Conservation (phyloP, 73 alveolate genomes). For the Breviolum minutum region DNA sequence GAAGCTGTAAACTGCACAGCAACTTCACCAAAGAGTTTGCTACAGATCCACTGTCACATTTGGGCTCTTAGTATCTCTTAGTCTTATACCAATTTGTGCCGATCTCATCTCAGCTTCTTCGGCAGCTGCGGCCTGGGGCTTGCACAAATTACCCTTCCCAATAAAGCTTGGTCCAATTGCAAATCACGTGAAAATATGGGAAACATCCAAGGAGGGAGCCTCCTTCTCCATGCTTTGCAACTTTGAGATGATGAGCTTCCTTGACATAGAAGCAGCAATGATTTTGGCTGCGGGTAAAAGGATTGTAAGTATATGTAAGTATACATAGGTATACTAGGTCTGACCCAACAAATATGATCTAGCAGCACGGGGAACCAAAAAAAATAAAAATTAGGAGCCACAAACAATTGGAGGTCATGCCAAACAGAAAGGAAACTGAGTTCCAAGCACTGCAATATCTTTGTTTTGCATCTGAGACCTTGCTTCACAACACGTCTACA, state of each 20-base stretch:
- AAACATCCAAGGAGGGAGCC: not conserved
- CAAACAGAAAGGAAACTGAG: not conserved
- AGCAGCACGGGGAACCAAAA: not conserved
- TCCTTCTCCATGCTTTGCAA: conserved; percentile 21
- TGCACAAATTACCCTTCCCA: not conserved
- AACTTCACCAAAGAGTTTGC: no score
- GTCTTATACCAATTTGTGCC: conserved; percentile 57
- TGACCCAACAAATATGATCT: no score
- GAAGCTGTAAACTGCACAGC: no score
- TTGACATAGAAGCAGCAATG: not conserved
- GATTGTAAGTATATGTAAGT: no score
- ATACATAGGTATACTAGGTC: no score
- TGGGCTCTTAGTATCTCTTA: not conserved
- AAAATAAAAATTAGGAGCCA: not conserved
- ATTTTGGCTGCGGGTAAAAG: no score
- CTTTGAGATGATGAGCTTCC: conserved; percentile 79
- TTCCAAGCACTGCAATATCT: conserved; percentile 41
- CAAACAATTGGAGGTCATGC: not conserved
- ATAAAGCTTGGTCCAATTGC: not conserved
- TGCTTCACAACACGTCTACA: not conserved
- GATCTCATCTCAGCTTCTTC: conserved; percentile 90
- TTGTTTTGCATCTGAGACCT: conserved; percentile 80
- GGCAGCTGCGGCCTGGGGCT: conserved; percentile 25
- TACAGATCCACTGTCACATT: no score
- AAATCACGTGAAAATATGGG: not conserved